Base-by-base conservation (phyloP, 2,329 filamentous ascomycete genomes). In the Sarocladium strictum region DNA sequence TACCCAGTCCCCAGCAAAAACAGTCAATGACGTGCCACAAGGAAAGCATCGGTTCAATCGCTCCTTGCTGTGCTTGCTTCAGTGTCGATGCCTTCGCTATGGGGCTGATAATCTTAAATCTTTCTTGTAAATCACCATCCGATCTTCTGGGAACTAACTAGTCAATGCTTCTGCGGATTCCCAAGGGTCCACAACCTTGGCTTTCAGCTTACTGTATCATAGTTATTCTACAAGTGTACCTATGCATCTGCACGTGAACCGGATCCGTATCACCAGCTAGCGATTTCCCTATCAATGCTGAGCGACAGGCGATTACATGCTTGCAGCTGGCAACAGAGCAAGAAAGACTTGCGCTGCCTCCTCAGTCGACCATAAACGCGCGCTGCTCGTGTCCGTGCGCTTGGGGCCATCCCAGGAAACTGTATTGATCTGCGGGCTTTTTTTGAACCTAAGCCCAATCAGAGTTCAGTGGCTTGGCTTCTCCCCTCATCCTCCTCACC, bases 371-470 rank as follows among this genome's bases (percentile, higher is more conserved):
- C 38, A 43, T 19, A 43, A 23, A 43, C 38, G 35, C 38, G 9
- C 29, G 43, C 23, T 27, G 14, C 3, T 32, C 43, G 23, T 49
- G 14, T 49, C 43, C 43, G 21, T 27, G 43, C 29, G 43, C 23
- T 49, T 49, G 43, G 43, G 43, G 10, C 9, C 43, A 49, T 49
- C 43, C 43, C 43, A 49, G 23, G 38, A 14, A 43, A 49, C 24
- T 29, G 43, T 27, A 49, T 19, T 49, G 43, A 49, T 49, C 43
- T 49, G 43, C 43, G 43, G 43, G 17, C 43, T 49, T 49, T 49
- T 49, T 19, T 27, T 19, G 21, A 15, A n/a, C n/a, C 43, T 49
- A 49, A 49, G 43, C 43, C 43, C 43, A 49, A 49, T 49, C 43
- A 49, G 43, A 49, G 43, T 49, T 49, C n/a, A 23, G 43, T 49